Evolutionary conservation across 257 asterid genomes (phyloP).

Genomic region (Solanum tacnaense): DNA sequence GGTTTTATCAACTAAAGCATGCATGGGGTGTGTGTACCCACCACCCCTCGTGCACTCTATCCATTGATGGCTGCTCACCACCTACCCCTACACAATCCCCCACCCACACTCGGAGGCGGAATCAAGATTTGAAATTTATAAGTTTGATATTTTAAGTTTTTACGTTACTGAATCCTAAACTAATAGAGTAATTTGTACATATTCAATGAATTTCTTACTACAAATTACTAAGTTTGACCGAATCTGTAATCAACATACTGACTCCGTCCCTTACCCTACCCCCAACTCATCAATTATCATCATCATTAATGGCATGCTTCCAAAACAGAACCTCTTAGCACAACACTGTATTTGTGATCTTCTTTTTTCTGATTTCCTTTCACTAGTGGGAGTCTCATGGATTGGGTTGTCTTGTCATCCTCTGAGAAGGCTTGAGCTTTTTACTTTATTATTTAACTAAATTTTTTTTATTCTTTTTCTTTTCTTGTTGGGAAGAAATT

Average conservation of each 20-base stretch:
- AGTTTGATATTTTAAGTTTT: fast-evolving
- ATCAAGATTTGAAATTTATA: neutral
- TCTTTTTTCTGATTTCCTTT: slow-evolving; percentile 1
- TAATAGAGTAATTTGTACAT: neutral
- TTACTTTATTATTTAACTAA: slow-evolving; percentile 14
- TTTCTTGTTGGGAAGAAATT: neutral
- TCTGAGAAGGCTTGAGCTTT: slow-evolving; percentile 16
- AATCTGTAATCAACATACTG: neutral
- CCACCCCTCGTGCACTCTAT: slow-evolving; percentile 66
- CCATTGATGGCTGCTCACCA: slow-evolving; percentile 47
- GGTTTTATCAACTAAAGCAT: neutral
- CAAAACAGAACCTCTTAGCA: slow-evolving; percentile 15
- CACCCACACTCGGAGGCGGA: neutral
- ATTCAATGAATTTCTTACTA: neutral
- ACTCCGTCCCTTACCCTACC: neutral
- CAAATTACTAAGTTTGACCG: neutral
- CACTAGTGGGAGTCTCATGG: slow-evolving; percentile 33
- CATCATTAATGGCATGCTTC: slow-evolving; percentile 56
- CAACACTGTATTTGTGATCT: neutral
- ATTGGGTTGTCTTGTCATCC: slow-evolving; percentile 59
- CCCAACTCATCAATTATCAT: slow-evolving; percentile 16
- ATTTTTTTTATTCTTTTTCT: neutral
- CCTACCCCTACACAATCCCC: slow-evolving; percentile 10
- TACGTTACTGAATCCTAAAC: neutral
- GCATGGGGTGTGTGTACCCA: slow-evolving; percentile 14